Percentiles rank a stretch among this genome's conserved stretches.
Evolutionary conservation across 2,329 filamentous ascomycete genomes (phyloP).

Genomic region (Chalara sp.): DNA sequence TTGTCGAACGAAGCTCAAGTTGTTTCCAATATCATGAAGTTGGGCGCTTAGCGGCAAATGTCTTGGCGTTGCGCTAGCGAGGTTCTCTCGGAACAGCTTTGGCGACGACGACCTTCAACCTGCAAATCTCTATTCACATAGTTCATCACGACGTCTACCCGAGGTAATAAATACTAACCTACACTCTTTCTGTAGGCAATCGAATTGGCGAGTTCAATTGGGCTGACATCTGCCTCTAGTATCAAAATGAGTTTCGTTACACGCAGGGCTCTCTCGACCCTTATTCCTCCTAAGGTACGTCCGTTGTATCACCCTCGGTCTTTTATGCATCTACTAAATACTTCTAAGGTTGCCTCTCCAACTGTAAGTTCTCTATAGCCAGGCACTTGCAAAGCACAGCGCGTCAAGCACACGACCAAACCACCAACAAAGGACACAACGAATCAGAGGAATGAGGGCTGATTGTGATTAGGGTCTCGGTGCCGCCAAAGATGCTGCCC

Average conservation of each 20-base stretch:
- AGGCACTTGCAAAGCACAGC: too few species aligned
- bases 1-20: too few species aligned
- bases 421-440: background rate
- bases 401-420: background rate
- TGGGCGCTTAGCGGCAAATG: conserved; percentile 3
- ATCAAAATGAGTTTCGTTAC: conserved; percentile 86
- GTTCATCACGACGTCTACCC: conserved; percentile 21
- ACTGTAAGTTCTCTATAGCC: conserved; percentile 21
- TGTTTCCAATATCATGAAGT: too few species aligned
- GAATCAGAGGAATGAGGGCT: background rate
- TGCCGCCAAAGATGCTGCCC: conserved; percentile 87
- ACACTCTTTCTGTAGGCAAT: background rate
- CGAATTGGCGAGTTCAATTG: conserved; percentile 13
- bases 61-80: conserved; percentile 1
- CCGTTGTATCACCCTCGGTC: background rate
- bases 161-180: conserved; percentile 18
- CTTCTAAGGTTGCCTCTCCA: conserved; percentile 28
- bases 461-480: conserved; percentile 68
- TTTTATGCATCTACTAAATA: conserved; percentile 7
- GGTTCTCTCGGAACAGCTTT: background rate
- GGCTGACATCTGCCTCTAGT: conserved; percentile 28
- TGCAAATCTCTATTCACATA: conserved; percentile 13
- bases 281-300: conserved; percentile 96
- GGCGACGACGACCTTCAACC: conserved; percentile 4
- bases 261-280: conserved; percentile 89